A percentile compares a stretch with the other conserved stretches of the same genome.
These are phyloP conservation scores for Saccharomyces pastorianus DNA, from an alignment of 1,139 yeast species.

Conservation along the genomic window DNA sequence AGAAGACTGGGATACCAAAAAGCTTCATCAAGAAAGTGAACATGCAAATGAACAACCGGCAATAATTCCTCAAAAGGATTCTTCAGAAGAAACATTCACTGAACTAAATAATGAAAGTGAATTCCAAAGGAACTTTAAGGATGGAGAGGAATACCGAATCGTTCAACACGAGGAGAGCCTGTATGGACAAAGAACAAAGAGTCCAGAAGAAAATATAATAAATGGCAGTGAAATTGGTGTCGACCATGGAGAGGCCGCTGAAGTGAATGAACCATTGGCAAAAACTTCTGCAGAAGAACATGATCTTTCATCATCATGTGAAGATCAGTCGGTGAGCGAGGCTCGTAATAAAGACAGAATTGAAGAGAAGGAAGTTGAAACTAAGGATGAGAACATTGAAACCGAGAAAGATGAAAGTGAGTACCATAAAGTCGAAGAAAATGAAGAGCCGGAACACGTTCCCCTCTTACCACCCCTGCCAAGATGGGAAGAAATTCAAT, in stretches of 20 bases:
- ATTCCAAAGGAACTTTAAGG: not conserved
- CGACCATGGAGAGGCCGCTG: not conserved
- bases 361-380: not conserved
- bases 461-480: slow-evolving; percentile 16
- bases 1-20: not conserved
- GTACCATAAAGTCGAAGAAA: not conserved
- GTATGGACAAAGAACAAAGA: not conserved
- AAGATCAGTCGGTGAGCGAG: not conserved
- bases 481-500: slow-evolving; percentile 16
- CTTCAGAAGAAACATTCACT: not conserved
- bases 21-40: not conserved
- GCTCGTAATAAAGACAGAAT: not conserved
- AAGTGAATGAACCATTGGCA: not conserved
- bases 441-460: not conserved
- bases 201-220: not conserved
- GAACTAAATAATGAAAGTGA: not conserved
- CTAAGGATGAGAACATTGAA: not conserved
- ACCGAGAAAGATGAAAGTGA: not conserved
- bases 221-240: not conserved
- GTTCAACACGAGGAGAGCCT: not conserved
- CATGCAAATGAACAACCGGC: not conserved
- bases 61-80: not conserved
- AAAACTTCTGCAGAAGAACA: not conserved
- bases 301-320: not conserved
- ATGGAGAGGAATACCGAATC: not conserved